A percentile compares a stretch with the other conserved stretches of the same genome.
Evolutionary conservation across 768 basidiomycete species (phyloP).

Genomic region (Suillus alpinus): DNA sequence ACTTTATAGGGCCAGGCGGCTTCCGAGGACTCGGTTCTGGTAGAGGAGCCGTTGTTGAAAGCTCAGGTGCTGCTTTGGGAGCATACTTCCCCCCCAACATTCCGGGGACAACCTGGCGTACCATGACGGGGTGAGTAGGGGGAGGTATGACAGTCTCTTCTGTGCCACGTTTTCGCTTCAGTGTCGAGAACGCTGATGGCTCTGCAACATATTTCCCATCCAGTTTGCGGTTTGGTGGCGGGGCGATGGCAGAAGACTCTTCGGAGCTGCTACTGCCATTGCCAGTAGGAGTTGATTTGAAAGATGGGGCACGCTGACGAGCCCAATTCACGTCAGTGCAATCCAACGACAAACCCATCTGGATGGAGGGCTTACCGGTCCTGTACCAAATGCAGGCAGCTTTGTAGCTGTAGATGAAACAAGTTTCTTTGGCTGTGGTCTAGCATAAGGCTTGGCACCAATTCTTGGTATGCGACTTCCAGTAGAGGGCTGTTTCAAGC

Average conservation of each 20-base stretch:
- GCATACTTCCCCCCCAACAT: slow-evolving; percentile 29
- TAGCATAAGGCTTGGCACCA: slow-evolving; percentile 55
- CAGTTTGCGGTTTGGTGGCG: background rate
- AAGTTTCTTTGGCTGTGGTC: slow-evolving; percentile 25
- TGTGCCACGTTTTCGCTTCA: slow-evolving; percentile 32
- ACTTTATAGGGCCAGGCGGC: slow-evolving; percentile 29
- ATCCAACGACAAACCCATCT: background rate
- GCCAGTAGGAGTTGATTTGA: slow-evolving; percentile 12
- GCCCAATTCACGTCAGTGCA: background rate
- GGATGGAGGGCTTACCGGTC: background rate
- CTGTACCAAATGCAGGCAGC: slow-evolving; percentile 1
- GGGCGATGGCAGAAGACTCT: slow-evolving; percentile 5
- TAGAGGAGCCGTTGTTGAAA: slow-evolving; percentile 3
- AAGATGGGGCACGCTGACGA: slow-evolving; percentile 11
- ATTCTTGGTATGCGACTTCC: slow-evolving; percentile 64
- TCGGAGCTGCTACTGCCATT: slow-evolving; percentile 12
- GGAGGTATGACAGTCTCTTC: slow-evolving; percentile 13
- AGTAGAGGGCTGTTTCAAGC: slow-evolving; percentile 42
- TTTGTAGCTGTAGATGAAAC: background rate
- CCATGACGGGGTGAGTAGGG: slow-evolving; percentile 26
- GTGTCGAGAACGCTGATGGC: slow-evolving; percentile 11
- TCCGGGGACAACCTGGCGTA: slow-evolving; percentile 37
- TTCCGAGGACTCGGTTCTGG: slow-evolving; percentile 19
- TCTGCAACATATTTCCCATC: background rate
- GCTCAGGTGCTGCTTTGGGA: slow-evolving; percentile 16